Conservation (phyloP, 495 filamentous ascomycete species). For the Penicillium steckii region DNA sequence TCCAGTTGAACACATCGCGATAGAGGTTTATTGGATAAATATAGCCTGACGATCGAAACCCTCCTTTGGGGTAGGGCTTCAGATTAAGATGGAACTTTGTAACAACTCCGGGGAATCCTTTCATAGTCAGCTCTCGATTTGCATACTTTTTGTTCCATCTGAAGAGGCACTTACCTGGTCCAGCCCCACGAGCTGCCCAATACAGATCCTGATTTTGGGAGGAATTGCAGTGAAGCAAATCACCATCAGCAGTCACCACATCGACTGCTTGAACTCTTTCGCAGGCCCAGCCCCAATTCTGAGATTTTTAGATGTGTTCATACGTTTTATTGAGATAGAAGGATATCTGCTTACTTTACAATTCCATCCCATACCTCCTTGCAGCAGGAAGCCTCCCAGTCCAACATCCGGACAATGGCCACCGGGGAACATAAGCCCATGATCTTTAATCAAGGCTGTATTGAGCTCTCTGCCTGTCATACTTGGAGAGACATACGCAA, state of each 20-base stretch:
- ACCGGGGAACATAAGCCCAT: slow-evolving; percentile 46
- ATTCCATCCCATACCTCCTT: slow-evolving; percentile 59
- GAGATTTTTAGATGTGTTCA: background rate
- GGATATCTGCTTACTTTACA: slow-evolving; percentile 32
- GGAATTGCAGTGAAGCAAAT: slow-evolving; percentile 32
- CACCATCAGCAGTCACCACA: slow-evolving; percentile 46
- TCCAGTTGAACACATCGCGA: slow-evolving; percentile 42
- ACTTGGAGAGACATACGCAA: slow-evolving; percentile 42
- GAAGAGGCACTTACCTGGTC: slow-evolving; percentile 36
- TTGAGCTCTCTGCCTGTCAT: slow-evolving; percentile 46
- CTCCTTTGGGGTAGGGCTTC: slow-evolving; percentile 18
- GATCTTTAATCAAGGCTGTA: slow-evolving; percentile 23
- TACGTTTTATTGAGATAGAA: too few species aligned
- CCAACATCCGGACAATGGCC: slow-evolving; percentile 59
- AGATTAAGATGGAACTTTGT: slow-evolving; percentile 45
- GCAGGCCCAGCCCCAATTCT: slow-evolving; percentile 57
- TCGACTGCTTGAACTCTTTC: slow-evolving; percentile 48
- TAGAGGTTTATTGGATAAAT: slow-evolving; percentile 42
- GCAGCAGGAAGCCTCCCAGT: slow-evolving; percentile 53
- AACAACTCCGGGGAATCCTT: slow-evolving; percentile 49
- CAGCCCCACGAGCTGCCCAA: slow-evolving; percentile 51
- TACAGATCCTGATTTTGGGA: slow-evolving; percentile 46
- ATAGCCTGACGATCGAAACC: slow-evolving; percentile 44
- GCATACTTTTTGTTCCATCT: too few species aligned
- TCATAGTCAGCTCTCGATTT: background rate